Conservation (phyloP, 2,329 filamentous ascomycete genomes). For the Fonsecaea nubica region DNA sequence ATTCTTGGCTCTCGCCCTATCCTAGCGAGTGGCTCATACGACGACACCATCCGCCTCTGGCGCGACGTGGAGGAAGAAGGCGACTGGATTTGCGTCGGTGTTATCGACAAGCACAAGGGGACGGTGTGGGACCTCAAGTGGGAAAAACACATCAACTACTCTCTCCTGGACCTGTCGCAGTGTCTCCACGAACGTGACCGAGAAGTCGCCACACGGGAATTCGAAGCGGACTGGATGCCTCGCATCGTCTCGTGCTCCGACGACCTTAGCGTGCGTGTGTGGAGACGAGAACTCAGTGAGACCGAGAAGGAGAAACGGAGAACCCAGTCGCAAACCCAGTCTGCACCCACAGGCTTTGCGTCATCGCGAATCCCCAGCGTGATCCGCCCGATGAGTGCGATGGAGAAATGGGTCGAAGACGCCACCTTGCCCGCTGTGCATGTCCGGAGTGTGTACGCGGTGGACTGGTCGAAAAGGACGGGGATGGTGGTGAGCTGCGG, state of each 20-base stretch:
- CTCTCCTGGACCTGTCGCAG: slow-evolving; percentile 19
- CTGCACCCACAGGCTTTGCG: slow-evolving; percentile 33
- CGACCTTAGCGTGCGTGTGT: slow-evolving; percentile 79
- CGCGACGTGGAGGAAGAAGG: slow-evolving; percentile 74
- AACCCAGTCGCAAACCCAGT: background rate
- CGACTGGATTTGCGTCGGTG: slow-evolving; percentile 89
- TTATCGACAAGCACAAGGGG: slow-evolving; percentile 78
- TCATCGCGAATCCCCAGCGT: slow-evolving; percentile 76
- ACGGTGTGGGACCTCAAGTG: slow-evolving; percentile 90
- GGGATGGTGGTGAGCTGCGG: slow-evolving; percentile 87
- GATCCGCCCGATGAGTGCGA: slow-evolving; percentile 72
- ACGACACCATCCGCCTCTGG: slow-evolving; percentile 88
- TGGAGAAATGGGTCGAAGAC: slow-evolving; percentile 85
- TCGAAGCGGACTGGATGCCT: slow-evolving; percentile 47
- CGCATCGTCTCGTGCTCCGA: slow-evolving; percentile 84
- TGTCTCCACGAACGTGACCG: slow-evolving; percentile 13
- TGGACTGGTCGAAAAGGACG: slow-evolving; percentile 78
- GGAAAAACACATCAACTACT: slow-evolving; percentile 49
- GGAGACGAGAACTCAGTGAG: slow-evolving; percentile 69
- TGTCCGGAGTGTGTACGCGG: slow-evolving; percentile 80
- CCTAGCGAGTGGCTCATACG: slow-evolving; percentile 90
- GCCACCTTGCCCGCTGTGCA: slow-evolving; percentile 76
- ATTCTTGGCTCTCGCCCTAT: slow-evolving; percentile 60
- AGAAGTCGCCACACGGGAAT: slow-evolving; percentile 32
- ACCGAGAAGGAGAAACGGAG: slow-evolving; percentile 50